A percentile compares a stretch with the other conserved stretches of the same genome.
Evolutionary conservation across 805 yeast species (phyloP).

Genomic region (Ogataea nitratoaversa): DNA sequence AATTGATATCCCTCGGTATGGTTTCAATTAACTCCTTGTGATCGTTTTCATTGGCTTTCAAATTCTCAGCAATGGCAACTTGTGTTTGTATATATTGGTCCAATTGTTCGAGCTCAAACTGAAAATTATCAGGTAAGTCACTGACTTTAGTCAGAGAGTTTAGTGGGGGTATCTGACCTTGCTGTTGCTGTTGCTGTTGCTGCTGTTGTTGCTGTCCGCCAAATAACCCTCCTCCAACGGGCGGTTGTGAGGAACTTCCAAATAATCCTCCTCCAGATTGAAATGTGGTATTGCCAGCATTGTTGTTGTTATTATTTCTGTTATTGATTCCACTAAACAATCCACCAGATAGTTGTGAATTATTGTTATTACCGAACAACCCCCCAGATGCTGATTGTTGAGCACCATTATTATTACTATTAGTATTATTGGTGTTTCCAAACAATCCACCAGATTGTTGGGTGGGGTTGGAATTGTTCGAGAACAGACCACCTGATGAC

Average conservation of each 20-base stretch:
- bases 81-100: constrained; percentile 72
- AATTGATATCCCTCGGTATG: constrained; percentile 69
- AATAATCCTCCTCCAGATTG: constrained; percentile 23
- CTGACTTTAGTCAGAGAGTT: constrained; percentile 74
- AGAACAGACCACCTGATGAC: too few species aligned
- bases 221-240: constrained; percentile 20
- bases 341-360: constrained; percentile 17
- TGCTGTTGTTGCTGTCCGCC: constrained; percentile 28
- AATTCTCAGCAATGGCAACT: constrained; percentile 64
- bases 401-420: constrained; percentile 11
- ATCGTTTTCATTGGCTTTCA: constrained; percentile 56
- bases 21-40: constrained; percentile 64
- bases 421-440: constrained; percentile 17
- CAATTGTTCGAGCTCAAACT: constrained; percentile 63
- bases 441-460: constrained; percentile 29
- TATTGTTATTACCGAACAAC: constrained; percentile 30
- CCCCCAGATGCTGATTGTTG: constrained; percentile 32
- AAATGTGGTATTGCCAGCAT: constrained; percentile 3
- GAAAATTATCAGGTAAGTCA: constrained; percentile 68
- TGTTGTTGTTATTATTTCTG: constrained; percentile 5
- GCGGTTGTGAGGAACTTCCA: constrained; percentile 24
- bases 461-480: constrained; percentile 11
- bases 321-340: constrained; percentile 14
- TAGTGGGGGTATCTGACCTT: constrained; percentile 43
- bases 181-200: constrained; percentile 38